These are phyloP conservation scores for Avena atlantica DNA, from an alignment of 176 grass and related monocot genomes.

Conservation along the genomic window DNA sequence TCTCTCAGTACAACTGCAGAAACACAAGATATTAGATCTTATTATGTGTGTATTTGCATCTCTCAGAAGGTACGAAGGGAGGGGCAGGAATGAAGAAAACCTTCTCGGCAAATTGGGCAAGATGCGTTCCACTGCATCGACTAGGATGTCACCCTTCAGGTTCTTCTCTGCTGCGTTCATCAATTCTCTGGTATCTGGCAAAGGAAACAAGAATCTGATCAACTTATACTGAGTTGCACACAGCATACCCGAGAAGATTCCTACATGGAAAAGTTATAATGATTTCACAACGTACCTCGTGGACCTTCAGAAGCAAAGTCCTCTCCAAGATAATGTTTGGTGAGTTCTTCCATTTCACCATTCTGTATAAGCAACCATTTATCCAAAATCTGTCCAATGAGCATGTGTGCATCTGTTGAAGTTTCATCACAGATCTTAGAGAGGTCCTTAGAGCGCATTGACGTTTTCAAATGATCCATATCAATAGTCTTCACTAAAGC, in stretches of 20 bases:
- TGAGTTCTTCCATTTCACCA: slow-evolving; percentile 30
- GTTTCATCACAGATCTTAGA: slow-evolving; percentile 60
- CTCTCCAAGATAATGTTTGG: slow-evolving; percentile 51
- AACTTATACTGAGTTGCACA: background rate
- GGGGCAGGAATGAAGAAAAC: slow-evolving; percentile 15
- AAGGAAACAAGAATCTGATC: slow-evolving; percentile 33
- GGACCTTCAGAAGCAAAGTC: slow-evolving; percentile 30
- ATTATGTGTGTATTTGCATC: background rate
- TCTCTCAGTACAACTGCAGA: slow-evolving; percentile 54
- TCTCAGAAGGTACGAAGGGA: background rate
- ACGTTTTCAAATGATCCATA: slow-evolving; percentile 23
- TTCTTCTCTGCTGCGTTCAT: slow-evolving; percentile 20
- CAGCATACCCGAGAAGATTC: background rate
- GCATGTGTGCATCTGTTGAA: slow-evolving; percentile 51
- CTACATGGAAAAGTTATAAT: background rate
- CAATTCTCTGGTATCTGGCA: slow-evolving; percentile 28
- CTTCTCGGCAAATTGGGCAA: slow-evolving; percentile 63
- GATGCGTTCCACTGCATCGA: slow-evolving; percentile 49
- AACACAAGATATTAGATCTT: slow-evolving; percentile 26
- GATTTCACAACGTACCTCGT: slow-evolving; percentile 35
- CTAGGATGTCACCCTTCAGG: slow-evolving; percentile 44
- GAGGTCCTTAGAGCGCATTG: slow-evolving; percentile 33
- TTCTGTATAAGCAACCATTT: slow-evolving; percentile 50
- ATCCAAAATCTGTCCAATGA: slow-evolving; percentile 63
- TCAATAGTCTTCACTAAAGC: background rate